Conservation (phyloP, 805 yeast genomes). For the Komagataella pseudopastoris region DNA sequence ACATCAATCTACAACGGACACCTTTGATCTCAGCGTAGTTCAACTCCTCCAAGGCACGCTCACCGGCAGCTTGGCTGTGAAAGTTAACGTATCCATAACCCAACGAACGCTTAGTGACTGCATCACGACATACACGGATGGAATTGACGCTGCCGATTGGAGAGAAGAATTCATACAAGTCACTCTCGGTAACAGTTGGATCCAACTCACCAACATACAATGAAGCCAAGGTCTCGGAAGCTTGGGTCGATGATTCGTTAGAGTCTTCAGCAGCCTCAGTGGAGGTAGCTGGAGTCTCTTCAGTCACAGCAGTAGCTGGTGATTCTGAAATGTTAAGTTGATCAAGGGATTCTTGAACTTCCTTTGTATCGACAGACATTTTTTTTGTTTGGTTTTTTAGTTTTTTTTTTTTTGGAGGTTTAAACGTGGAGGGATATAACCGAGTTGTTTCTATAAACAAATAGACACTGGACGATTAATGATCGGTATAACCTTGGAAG, state of each 20-base stretch:
- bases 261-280: constrained; percentile 19
- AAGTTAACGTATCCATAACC: constrained; percentile 98
- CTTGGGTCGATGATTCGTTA: constrained; percentile 21
- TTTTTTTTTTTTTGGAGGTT: constrained; percentile 6
- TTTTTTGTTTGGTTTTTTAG: constrained; percentile 3
- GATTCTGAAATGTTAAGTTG: constrained; percentile 10
- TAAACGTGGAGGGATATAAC: neutral
- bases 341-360: constrained; percentile 12
- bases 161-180: constrained; percentile 87
- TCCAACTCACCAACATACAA: constrained; percentile 96
- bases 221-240: constrained; percentile 60
- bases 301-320: constrained; percentile 12
- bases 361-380: constrained; percentile 19
- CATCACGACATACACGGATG: constrained; percentile 98
- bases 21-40: constrained; percentile 92
- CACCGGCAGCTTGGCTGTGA: constrained; percentile 82
- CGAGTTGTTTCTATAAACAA: neutral
- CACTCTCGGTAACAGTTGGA: constrained; percentile 85
- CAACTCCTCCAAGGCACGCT: constrained; percentile 86
- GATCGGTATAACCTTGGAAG: constrained; percentile 1
- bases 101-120: constrained; percentile 89
- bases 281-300: constrained; percentile 16
- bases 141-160: constrained; percentile 92
- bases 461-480: constrained; percentile 3
- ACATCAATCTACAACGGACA: constrained; percentile 97